Evolutionary conservation across 176 grass and related monocot genomes (phyloP), one percentile per base, ranked within the genome.

Genomic region (Puccinellia tenuiflora): DNA sequence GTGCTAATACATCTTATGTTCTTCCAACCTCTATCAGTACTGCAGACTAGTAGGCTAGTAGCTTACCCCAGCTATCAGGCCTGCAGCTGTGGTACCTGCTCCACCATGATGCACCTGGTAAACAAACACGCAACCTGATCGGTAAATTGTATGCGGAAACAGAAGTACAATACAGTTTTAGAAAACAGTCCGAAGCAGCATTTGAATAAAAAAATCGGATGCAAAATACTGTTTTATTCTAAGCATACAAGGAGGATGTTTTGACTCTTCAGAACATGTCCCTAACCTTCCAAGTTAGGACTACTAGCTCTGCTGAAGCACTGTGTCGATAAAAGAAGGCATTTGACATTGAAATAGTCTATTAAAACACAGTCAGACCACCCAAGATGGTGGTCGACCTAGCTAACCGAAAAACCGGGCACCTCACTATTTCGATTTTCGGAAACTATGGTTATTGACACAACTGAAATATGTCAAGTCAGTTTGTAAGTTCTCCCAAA

Each of bases 101-200:
- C 96, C 96, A 66, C 96, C 96, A 88, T 98, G 96, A 88, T 98
- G 96, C 51, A 98, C 89, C 96, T 98, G 77, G 76, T 73, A 75
- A 77, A 75, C 50, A 73, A 85, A 43, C 10, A 79, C 68, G 69
- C 26, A 67, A 81, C 70, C 60, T 55, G 51, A 53, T 88, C 30
- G 77, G 57, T 47, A 81, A 64, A 68, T 15, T 72, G 52, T 52
- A n/a, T 76, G 69, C 16, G 40, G 48, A 72, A 72, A 72, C 21
- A 54, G 16, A 77, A 85, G 76, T 20, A 63, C 37, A 21, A 38
- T 68, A 20, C 10, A 38, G 20, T 39, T 38, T 40, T 9, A 12
- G 33, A 40, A 68, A 24, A 73, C 26, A 51, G 45, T 12, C 68
- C 22, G 6, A 25, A 45, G 21, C n/a, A 45, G 12, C 2, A 45